Conservation (phyloP, 192 early-diverging fungal genomes). For the Dispira parvispora region DNA sequence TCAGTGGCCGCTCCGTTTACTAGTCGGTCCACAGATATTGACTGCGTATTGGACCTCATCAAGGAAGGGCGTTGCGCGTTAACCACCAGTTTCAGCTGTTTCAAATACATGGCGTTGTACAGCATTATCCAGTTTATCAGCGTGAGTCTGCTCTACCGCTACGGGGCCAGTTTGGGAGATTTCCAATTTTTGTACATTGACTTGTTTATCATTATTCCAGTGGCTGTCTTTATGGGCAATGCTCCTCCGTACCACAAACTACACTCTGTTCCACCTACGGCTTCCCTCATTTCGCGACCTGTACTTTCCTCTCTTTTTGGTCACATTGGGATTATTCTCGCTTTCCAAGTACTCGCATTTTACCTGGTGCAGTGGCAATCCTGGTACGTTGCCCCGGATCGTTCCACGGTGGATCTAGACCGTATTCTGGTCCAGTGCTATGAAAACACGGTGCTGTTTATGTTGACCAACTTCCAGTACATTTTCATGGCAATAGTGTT, state of each 20-base stretch:
- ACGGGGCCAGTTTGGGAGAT: conserved; percentile 79
- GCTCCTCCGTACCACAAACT: conserved; percentile 61
- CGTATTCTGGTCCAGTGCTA: conserved; percentile 54
- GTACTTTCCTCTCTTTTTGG: conserved; percentile 83
- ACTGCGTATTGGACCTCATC: conserved; percentile 82
- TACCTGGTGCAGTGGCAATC: conserved; percentile 49
- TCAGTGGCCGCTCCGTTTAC: conserved; percentile 98
- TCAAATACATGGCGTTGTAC: conserved; percentile 99
- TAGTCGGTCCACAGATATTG: conserved; percentile 71
- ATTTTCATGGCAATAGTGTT: conserved; percentile 78
- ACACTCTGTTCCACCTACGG: conserved; percentile 68
- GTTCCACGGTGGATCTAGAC: conserved; percentile 39
- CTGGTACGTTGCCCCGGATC: conserved; percentile 42
- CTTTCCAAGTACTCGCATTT: conserved; percentile 64
- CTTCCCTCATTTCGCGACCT: conserved; percentile 73
- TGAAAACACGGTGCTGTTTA: conserved; percentile 87
- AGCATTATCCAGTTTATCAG: conserved; percentile 92
- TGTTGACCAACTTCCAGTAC: conserved; percentile 87
- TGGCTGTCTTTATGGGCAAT: conserved; percentile 81
- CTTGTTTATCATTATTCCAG: conserved; percentile 74
- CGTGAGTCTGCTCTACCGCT: conserved; percentile 79
- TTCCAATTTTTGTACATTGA: conserved; percentile 96
- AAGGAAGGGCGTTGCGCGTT: conserved; percentile 90
- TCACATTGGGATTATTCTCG: conserved; percentile 66
- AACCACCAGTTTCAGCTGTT: conserved; percentile 94